phyloP scores from a whole-genome alignment of 23 red algal genomes.

The Cyanidiococcus yangmingshanensis region DNA sequence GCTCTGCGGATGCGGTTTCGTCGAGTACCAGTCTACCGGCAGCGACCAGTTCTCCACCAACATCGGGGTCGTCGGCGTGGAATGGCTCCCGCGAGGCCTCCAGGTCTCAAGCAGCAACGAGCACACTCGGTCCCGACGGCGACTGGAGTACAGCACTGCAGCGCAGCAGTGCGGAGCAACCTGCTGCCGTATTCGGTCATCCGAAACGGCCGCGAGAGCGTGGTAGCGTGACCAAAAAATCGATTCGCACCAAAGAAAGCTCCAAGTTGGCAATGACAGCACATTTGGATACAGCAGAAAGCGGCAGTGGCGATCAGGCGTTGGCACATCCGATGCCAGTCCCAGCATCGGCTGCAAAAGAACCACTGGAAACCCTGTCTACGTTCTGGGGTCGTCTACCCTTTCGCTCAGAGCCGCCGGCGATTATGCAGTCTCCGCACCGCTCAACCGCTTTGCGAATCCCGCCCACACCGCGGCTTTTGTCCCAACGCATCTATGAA shows the following conservation, averaged over 20 bases:
- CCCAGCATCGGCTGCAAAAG: not conserved
- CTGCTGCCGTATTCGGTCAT: not conserved
- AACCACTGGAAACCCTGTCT: not conserved
- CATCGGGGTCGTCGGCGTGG: too few relatives aligned
- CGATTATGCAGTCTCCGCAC: conserved; percentile 13
- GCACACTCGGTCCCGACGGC: not conserved
- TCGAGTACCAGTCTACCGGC: not conserved
- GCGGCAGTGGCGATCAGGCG: not conserved
- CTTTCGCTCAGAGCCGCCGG: conserved; percentile 1
- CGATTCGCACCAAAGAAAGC: not conserved
- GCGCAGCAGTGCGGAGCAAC: not conserved
- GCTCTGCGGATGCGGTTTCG: not conserved
- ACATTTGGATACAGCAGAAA: not conserved
- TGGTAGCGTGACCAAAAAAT: not conserved
- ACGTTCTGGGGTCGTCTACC: not conserved
- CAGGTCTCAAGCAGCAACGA: not conserved
- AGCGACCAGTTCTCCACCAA: not conserved
- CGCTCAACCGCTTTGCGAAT: not conserved
- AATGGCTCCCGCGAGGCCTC: not conserved
- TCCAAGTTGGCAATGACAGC: not conserved
- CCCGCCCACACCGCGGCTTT: conserved; percentile 12
- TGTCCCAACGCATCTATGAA: not conserved
- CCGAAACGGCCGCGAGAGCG: not conserved
- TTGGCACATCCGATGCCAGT: not conserved
- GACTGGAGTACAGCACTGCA: too few relatives aligned